Evolutionary conservation across 2,329 filamentous ascomycete species (phyloP), one percentile per base, ranked within the genome.

Genomic region (Didymella sp.): DNA sequence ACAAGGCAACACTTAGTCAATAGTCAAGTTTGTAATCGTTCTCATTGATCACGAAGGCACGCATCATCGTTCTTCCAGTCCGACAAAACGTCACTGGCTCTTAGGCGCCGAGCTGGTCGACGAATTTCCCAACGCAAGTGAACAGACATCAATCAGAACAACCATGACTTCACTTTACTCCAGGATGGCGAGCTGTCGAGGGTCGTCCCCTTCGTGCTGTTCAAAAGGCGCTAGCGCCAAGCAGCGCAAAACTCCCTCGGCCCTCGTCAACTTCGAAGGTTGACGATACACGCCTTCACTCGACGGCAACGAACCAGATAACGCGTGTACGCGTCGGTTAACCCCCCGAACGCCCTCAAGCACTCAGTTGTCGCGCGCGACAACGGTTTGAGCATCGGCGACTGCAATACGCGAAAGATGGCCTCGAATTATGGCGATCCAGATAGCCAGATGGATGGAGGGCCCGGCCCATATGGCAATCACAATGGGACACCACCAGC

Each of bases 401-500:
- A 35, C 61, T 59, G 61, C 62, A 51, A 33, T 15, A 19, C 63
- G 45, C 30, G 35, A 46, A 52, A 33, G 7, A 76, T 75, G 73
- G 63, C 73, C 33, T 67, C 69, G 37, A 64, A 51, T 50, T 77
- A 77, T 56, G 65, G 66, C 51, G 73, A 76, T 33, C 65, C 73
- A 38, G 70, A 73, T 56, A 63, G 68, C 60, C 71, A 74, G 42
- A 69, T 74, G 63, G 67, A 70, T 47, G 72, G 67, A 56, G 65
- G 62, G 38, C 62, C 71, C 24, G 70, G 69, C 46, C 69, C 75
- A 48, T 76, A 76, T 59, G 69, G 64, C 25, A 70, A 70, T 35
- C 74, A 75, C 56, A 74, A 74, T 56, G 73, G 69, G 55, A 68
- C 71, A 51, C 63, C 73, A 22, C 73, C 73, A 9, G 57, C 67